Base-by-base conservation (phyloP, 345 rosid genomes). In the Tarenaya hassleriana region DNA sequence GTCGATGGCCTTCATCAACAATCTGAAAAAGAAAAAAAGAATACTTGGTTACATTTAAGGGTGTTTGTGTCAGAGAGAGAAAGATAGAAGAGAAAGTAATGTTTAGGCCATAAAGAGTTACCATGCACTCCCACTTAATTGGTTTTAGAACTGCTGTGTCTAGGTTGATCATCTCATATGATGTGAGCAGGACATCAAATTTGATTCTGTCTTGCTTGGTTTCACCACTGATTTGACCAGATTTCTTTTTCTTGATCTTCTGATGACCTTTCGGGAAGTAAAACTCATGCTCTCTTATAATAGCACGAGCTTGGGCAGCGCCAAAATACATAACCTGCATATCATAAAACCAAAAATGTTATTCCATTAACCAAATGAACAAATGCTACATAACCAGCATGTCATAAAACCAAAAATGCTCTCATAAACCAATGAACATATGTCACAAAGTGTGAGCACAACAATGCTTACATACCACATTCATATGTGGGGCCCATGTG, bases 1-100 rank as follows among this genome's bases (percentile, higher is more conserved):
- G 78, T 20, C 99, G 94, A 75, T 94, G 99, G 52, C 99, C 99
- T 77, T 94, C 99, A 76, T 94, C 99, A 55, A 94, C 99, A 64
- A 94, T 94, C 99, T 94, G 73, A 60, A 71, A 32, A 57, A 35
- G 27, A 63, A 78, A 60, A 29, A 46, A n/a, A n/a, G n/a, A n/a
- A n/a, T n/a, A n/a, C n/a, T n/a, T n/a, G n/a, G n/a, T n/a, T n/a
- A n/a, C n/a, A n/a, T n/a, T n/a, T n/a, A n/a, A n/a, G n/a, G n/a
- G n/a, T n/a, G n/a, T n/a, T n/a, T n/a, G n/a, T n/a, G n/a, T n/a
- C n/a, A 52, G 11, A 16, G 51, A 49, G 66, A 15, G 37, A 40
- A 27, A 46, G 24, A 53, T 38, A 18, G 31, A 60, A 41, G 37
- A 20, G 37, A 32, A 39, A 50, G 47, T 46, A 60, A 52, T 43